Evolutionary conservation across 2,329 filamentous ascomycete species (phyloP), one percentile per base, ranked within the genome.

Genomic region (Incumbomyces lentus): DNA sequence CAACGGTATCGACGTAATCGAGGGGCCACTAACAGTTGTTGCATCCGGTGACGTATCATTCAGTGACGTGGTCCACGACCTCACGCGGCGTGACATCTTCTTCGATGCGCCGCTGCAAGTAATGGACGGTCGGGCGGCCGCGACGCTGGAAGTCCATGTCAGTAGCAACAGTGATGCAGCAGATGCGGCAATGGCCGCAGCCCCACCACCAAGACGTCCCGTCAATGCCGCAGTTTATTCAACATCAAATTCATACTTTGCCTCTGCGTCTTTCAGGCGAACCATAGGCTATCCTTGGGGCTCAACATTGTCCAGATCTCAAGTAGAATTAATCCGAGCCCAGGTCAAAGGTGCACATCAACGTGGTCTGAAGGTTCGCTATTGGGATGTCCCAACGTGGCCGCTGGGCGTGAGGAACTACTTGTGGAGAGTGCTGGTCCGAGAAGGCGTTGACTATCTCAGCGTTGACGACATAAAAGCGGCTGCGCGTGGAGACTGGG

Each of bases 381-480:
- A 79, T 53, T 79, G 76, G 76, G 65, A 67, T 18, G 67, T 74
- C 10, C 76, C 76, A 0, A 62, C 58, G 44, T 79, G 76, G 75
- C 76, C 76, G 1, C 60, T 69, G 4, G 67, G 67, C 34, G 52
- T 76, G 58, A 60, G 75, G 37, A 75, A 78, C 55, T 66, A 69
- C 42, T 59, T 79, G 13, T 79, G 76, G 76, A 64, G 66, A 6
- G 62, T 74, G 16, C 57, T 79, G 14, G 67, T 73, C 10, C 61
- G 67, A 26, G 73, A 78, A 57, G 74, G 75, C 0, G 74, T 71
- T 10, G 75, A 77, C 56, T 66, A 75, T 35, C 55, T 80, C 43
- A 79, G 78, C 55, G 75, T 74, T 1, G 76, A 80, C 64, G 75
- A 79, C 58, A 55, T 80, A 50, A 59, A 59, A 39, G 68, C 61